Base-by-base conservation (phyloP, 2,329 filamentous ascomycete species). In the Ophiostoma triangulosporum region DNA sequence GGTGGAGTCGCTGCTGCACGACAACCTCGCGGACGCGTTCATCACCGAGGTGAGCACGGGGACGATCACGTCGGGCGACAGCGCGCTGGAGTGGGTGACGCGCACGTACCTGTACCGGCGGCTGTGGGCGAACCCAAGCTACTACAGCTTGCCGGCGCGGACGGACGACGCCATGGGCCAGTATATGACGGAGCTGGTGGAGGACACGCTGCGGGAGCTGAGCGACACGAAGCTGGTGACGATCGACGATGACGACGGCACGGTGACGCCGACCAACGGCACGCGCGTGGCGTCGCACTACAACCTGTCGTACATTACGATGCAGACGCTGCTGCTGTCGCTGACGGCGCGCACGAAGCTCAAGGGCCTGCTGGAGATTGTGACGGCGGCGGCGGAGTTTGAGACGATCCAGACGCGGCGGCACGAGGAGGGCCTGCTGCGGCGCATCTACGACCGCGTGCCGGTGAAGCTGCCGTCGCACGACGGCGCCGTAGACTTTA, bases 211-310 rank as follows among this genome's bases (percentile, higher is more conserved):
- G 57, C 91, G 88, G 66, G 91, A 98, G 61, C 74, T 98, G 55
- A 76, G 83, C 8, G 91, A 97, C 62, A 90, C 89, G 33, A 95
- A 94, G 74, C 91, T 98, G 59, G 89, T 98, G 60, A 90, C 97
- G 62, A 79, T 95, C 49, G 91, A 97, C 59, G 90, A 95, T 64
- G 89, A 94, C 50, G 91, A 97, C 64, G 91, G 95, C 62, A 83
- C 83, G 1, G 84, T 97, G 45, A 79, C 86, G 17, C 90, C 93
- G 14, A 80, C 95, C 62, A 97, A 98, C 67, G 86, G 91, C 2
- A 93, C 93, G 60, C 96, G 96, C 87, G 97, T 98, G 64, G 89
- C 88, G 9, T 89, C 93, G 1, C 97, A 98, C 75, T 98, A 98
- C 77, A 97, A 96, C 69, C 95, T 98, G 64, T 96, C 91, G 6